These are phyloP conservation scores for Flaveria linearis DNA, from an alignment of 129 eudicot species.

Conservation along the genomic window DNA sequence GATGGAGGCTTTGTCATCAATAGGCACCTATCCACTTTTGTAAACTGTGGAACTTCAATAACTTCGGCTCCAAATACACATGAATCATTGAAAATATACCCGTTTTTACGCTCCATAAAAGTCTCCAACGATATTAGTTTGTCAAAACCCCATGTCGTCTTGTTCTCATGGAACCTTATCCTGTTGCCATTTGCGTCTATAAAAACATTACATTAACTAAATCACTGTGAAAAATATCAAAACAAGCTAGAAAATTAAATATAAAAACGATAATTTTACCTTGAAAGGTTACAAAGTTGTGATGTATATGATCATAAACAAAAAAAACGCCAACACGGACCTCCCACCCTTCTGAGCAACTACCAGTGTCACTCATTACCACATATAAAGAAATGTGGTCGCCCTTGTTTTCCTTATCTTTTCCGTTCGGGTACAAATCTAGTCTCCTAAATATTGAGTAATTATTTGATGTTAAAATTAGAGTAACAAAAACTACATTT, in stretches of 20 bases:
- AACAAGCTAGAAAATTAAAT: neutral
- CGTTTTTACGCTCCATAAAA: slow-evolving; percentile 18
- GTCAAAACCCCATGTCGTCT: slow-evolving; percentile 32
- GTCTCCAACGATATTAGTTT: slow-evolving; percentile 16
- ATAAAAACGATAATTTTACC: neutral
- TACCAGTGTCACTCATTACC: slow-evolving; percentile 8
- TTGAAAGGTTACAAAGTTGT: slow-evolving; percentile 20
- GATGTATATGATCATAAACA: slow-evolving; percentile 19
- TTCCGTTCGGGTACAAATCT: slow-evolving; percentile 15
- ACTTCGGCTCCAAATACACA: slow-evolving; percentile 45
- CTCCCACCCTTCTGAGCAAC: slow-evolving; percentile 2
- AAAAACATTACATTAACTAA: neutral
- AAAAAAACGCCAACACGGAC: slow-evolving; percentile 23
- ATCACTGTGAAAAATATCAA: neutral
- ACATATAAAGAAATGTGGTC: slow-evolving; percentile 6
- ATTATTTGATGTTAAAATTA: neutral
- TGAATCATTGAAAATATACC: slow-evolving; percentile 29
- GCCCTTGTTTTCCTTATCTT: neutral
- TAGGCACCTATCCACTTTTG: slow-evolving; percentile 12
- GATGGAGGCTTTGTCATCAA: slow-evolving; percentile 23
- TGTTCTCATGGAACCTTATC: slow-evolving; percentile 17
- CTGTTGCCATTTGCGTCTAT: slow-evolving; percentile 16
- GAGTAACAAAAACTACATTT: neutral
- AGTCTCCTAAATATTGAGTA: slow-evolving; percentile 6
- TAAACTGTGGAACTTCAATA: slow-evolving; percentile 11